A percentile compares a stretch with the other conserved stretches of the same genome.
These are phyloP conservation scores for Colletotrichum sp. DNA, from an alignment of 2,329 filamentous ascomycete genomes.

Conservation along the genomic window DNA sequence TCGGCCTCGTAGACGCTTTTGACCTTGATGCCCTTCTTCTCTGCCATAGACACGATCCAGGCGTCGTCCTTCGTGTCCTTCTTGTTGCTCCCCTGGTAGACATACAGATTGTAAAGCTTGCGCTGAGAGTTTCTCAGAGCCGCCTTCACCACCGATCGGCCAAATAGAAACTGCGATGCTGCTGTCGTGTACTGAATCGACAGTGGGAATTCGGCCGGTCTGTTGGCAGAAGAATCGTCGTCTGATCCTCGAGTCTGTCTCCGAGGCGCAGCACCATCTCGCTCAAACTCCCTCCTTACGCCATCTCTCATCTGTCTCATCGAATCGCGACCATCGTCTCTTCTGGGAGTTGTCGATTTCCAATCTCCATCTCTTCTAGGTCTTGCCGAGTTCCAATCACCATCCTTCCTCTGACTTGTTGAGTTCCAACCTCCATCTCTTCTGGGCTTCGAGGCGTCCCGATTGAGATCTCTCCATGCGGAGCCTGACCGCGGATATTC, in stretches of 20 bases:
- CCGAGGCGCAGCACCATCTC: background rate
- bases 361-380: background rate
- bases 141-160: constrained; percentile 79
- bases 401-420: background rate
- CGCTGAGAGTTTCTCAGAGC: constrained; percentile 72
- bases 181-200: constrained; percentile 72
- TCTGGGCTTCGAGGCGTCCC: background rate
- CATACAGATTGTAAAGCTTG: constrained; percentile 83
- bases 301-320: background rate
- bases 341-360: background rate
- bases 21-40: constrained; percentile 56
- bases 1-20: constrained; percentile 64
- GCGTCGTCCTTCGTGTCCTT: constrained; percentile 52
- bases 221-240: background rate
- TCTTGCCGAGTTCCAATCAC: background rate
- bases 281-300: background rate
- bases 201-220: background rate
- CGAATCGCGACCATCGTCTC: background rate
- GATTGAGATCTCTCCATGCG: background rate
- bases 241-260: background rate
- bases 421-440: background rate
- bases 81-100: constrained; percentile 67
- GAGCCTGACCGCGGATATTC: background rate
- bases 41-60: constrained; percentile 51
- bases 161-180: constrained; percentile 91